phyloP scores from a whole-genome alignment of 176 grass and related monocot species.

The Phyllostachys edulis region DNA sequence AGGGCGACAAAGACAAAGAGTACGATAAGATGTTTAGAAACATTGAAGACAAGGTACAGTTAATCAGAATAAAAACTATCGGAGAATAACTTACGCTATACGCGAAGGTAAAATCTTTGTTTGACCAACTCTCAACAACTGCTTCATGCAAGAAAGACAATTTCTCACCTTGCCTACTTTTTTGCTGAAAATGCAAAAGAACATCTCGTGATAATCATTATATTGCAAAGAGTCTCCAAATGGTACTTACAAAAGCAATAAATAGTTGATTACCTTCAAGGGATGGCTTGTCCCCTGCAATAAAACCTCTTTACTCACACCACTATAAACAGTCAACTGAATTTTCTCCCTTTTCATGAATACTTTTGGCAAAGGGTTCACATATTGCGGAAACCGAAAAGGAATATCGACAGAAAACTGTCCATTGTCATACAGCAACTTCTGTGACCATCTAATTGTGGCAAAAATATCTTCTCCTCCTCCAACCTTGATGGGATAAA shows the following conservation, averaged over 20 bases:
- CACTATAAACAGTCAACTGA: neutral
- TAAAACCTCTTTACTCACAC: slow-evolving; percentile 76
- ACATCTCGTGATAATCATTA: slow-evolving; percentile 6
- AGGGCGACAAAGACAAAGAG: slow-evolving; percentile 12
- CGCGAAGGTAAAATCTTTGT: too few relatives aligned
- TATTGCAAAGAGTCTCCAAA: neutral
- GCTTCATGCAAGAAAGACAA: too few relatives aligned
- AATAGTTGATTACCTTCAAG: slow-evolving; percentile 72
- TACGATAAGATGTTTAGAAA: neutral
- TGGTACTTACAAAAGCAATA: slow-evolving; percentile 10
- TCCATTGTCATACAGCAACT: slow-evolving; percentile 62
- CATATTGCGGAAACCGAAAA: slow-evolving; percentile 57
- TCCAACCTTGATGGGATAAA: slow-evolving; percentile 54
- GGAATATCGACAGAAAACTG: slow-evolving; percentile 82
- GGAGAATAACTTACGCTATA: slow-evolving; percentile 60
- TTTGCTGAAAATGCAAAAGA: neutral
- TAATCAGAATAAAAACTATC: slow-evolving; percentile 12
- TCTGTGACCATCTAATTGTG: slow-evolving; percentile 89
- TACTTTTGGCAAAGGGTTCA: too few relatives aligned
- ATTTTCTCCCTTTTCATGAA: too few relatives aligned
- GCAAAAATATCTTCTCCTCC: slow-evolving; percentile 88
- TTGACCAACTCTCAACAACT: too few relatives aligned
- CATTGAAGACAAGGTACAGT: slow-evolving; percentile 28
- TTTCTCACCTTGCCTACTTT: too few relatives aligned
- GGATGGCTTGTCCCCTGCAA: slow-evolving; percentile 76